A percentile compares a stretch with the other conserved stretches of the same genome.
Conservation (phyloP, 257 asterid species). For the Lithospermum erythrorhizon region DNA sequence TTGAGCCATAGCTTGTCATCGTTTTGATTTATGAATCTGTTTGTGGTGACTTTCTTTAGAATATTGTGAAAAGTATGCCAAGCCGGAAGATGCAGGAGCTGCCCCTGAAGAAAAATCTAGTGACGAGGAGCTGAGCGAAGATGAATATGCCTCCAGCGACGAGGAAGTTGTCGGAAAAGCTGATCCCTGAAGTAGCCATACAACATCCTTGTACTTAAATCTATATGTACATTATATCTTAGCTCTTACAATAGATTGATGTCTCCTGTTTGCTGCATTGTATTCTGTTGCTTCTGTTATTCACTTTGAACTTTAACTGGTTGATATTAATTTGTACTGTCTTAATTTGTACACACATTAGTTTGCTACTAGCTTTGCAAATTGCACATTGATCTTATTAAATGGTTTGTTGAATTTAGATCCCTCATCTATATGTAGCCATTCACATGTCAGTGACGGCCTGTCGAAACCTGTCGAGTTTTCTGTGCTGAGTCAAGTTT, state of each 20-base stretch:
- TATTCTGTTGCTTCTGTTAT: constrained; percentile 4
- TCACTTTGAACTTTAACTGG: constrained; percentile 4
- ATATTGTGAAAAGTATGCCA: constrained; percentile 67
- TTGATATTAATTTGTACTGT: no score
- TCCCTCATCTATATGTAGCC: no score
- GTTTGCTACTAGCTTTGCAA: no score
- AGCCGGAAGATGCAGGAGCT: constrained; percentile 66
- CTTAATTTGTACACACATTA: constrained; percentile 1
- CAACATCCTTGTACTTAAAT: constrained; percentile 2
- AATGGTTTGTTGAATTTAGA: no score
- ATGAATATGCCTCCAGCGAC: constrained; percentile 55
- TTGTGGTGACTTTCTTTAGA: constrained; percentile 22
- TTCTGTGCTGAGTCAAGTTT: no score
- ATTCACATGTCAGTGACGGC: no score
- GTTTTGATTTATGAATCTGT: no score
- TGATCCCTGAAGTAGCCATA: constrained; percentile 39
- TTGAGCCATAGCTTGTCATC: not conserved
- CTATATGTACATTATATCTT: constrained; percentile 37
- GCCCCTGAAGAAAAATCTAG: constrained; percentile 58
- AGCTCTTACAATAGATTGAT: constrained; percentile 17
- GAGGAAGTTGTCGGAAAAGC: constrained; percentile 72
- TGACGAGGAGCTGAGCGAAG: constrained; percentile 67
- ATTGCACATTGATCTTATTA: no score
- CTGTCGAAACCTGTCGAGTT: no score
- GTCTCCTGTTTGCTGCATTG: constrained; percentile 7